Conservation (phyloP, 108 stramenopile genomes). For the Craspedostauros australis region DNA sequence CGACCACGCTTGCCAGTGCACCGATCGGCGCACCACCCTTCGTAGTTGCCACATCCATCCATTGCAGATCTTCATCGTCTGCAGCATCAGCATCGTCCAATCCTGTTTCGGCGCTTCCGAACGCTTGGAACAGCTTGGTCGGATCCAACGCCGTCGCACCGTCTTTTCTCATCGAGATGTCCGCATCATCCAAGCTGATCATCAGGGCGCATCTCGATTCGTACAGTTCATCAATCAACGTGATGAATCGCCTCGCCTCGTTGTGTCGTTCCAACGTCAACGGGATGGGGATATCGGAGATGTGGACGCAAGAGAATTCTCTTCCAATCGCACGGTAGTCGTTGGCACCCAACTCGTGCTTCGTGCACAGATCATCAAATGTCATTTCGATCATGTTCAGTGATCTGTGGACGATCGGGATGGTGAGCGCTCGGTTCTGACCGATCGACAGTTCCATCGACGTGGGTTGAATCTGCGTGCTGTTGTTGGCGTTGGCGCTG, state of each 20-base stretch:
- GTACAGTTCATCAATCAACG: slow-evolving; percentile 95
- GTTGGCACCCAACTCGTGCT: slow-evolving; percentile 73
- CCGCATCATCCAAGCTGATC: slow-evolving; percentile 32
- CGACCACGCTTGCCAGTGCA: slow-evolving; percentile 78
- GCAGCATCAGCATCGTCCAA: slow-evolving; percentile 11
- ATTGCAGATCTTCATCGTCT: neutral
- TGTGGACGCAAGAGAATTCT: slow-evolving; percentile 71
- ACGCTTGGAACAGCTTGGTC: slow-evolving; percentile 34
- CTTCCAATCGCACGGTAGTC: slow-evolving; percentile 91
- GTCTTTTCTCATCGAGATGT: too few relatives aligned
- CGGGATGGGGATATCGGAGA: slow-evolving; percentile 67
- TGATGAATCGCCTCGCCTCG: slow-evolving; percentile 93
- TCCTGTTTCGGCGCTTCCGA: slow-evolving; percentile 1
- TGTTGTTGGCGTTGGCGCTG: too few relatives aligned
- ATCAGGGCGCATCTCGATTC: slow-evolving; percentile 74
- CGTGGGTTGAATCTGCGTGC: too few relatives aligned
- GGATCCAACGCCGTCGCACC: slow-evolving; percentile 14
- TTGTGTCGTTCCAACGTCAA: slow-evolving; percentile 70
- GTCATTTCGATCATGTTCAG: neutral
- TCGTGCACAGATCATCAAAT: slow-evolving; percentile 93
- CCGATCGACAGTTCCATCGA: slow-evolving; percentile 25
- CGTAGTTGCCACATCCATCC: slow-evolving; percentile 20
- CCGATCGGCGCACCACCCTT: slow-evolving; percentile 44
- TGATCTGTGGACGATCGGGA: slow-evolving; percentile 25
- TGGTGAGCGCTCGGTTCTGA: slow-evolving; percentile 42